Evolutionary conservation across 1,284 basidiomycete genomes (phyloP), one percentile per base, ranked within the genome.

Genomic region (Phellinidium pouzarii): DNA sequence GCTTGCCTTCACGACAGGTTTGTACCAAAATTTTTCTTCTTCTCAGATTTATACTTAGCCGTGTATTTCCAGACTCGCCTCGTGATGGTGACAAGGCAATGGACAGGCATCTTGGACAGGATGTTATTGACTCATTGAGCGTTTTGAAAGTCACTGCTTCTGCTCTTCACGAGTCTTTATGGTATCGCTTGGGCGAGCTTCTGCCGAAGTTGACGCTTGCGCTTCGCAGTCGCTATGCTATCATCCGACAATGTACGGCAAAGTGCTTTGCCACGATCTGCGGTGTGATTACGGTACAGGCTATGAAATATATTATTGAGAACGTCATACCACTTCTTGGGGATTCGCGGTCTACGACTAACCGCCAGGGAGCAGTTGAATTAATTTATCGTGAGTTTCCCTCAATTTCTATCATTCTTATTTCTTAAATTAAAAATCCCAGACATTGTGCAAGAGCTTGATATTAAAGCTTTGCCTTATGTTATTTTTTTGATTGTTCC

Each of bases 401-500:
- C 40, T 48, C 2, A 46, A 34, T 52, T 36, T 27, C 26, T 44
- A 17, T 20, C 45, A 9, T 41, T 36, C 23, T 54, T 46, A 37
- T 62, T 17, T 61, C 52, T 44, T 31, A 48, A 22, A 45, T 43
- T 56, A n/a, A n/a, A n/a, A n/a, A n/a, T 48, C 42, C 3, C 61
- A 95, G 93, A 94, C 64, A 86, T 98, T 55, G 91, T 99, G 42
- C 87, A 94, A 62, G 79, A 80, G 56, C 80, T 99, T 44, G 94
- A 98, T 62, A 83, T 97, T 69, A 95, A 95, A 67, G 87, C 94
- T 14, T 71, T 99, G 44, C 95, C 96, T 4, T 99, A 99, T 66
- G 90, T 99, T 20, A 89, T 99, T 59, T 99, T 99, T 72, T 77
- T 99, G 67, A 84, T 99, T 46, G 94, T 99, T 0, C 96, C 96